These are phyloP conservation scores for Blakeslea trispora DNA, from an alignment of 371 early-diverging fungal species.

Conservation along the genomic window DNA sequence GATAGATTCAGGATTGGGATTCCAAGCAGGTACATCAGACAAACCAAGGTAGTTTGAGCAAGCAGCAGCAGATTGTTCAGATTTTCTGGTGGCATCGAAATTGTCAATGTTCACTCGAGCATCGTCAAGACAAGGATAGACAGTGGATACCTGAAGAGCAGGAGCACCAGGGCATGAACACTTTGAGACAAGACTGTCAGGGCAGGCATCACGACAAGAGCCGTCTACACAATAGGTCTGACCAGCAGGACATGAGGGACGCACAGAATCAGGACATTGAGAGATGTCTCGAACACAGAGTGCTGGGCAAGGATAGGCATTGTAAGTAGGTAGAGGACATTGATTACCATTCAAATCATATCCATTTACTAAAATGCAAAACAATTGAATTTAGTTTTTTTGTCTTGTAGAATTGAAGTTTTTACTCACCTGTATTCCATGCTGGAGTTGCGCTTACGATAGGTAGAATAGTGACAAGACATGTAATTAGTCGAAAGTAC, in stretches of 20 bases:
- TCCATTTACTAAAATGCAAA: slow-evolving; percentile 44
- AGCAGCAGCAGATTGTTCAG: slow-evolving; percentile 36
- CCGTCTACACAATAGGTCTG: slow-evolving; percentile 55
- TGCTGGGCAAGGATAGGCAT: slow-evolving; percentile 47
- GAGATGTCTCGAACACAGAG: slow-evolving; percentile 50
- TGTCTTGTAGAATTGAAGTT: too few relatives aligned
- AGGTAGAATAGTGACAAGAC: neutral
- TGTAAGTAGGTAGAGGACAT: slow-evolving; percentile 47
- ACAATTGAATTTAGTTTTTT: neutral
- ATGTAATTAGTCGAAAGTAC: neutral
- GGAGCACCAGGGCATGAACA: slow-evolving; percentile 46
- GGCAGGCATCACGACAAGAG: slow-evolving; percentile 39
- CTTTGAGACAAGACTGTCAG: slow-evolving; percentile 27
- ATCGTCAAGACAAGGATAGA: slow-evolving; percentile 30
- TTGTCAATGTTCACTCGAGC: slow-evolving; percentile 35
- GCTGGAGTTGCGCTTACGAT: slow-evolving; percentile 7
- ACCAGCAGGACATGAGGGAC: slow-evolving; percentile 41
- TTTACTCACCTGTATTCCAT: slow-evolving; percentile 6
- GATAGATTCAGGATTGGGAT: slow-evolving; percentile 21
- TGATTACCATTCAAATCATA: slow-evolving; percentile 43
- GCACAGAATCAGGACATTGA: slow-evolving; percentile 33
- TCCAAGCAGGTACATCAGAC: slow-evolving; percentile 40
- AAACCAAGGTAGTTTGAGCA: slow-evolving; percentile 37
- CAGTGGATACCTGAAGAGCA: slow-evolving; percentile 14
- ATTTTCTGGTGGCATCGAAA: slow-evolving; percentile 47